Base-by-base conservation (phyloP, 768 basidiomycete species). In the Amanita subjunquillea region DNA sequence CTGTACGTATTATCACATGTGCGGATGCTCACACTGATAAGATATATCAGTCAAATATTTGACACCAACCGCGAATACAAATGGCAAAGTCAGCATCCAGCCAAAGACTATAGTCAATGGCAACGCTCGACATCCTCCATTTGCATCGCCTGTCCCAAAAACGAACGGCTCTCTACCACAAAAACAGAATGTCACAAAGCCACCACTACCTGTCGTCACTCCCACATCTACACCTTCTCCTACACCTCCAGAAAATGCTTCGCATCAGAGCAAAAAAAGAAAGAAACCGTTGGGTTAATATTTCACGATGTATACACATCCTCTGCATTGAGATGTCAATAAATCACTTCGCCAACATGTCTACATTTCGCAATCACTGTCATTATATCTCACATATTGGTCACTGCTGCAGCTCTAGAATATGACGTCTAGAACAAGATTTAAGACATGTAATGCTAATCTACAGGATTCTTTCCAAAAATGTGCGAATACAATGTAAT, bases 231-330 rank as follows among this genome's bases (percentile, higher is more conserved):
- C 64, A 8, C 49, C 70, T 20, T 43, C 50, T 34, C 39, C 40
- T 29, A 3, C 15, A 37, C 39, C 40, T 8, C 29, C 30, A 8
- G 44, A 53, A 46, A 42, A 22, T 13, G 34, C 30, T 22, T 32
- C 41, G n/a, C 39, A 43, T 12, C 30, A 13, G 34, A 32, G 77
- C 25, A 77, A 72, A 64, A 82, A 82, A 62, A 71, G 80, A 55
- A 82, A 80, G 68, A 80, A 77, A 59, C 69, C 69, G 6, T 48
- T 71, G 61, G 65, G 47, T 54, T 41, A 44, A 51, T 54, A 32
- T 55, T 47, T 55, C 50, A 23, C 41, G 48, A 29, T 44, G 51
- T 34, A 48, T 37, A 29, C 34, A 9, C 17, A 9, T 12, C 25
- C 25, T 20, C 27, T 40, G 37, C 48, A 50, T 40, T 22, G 36